Conservation (phyloP, 148 eudicot genomes). For the Salicornia ramosissima region DNA sequence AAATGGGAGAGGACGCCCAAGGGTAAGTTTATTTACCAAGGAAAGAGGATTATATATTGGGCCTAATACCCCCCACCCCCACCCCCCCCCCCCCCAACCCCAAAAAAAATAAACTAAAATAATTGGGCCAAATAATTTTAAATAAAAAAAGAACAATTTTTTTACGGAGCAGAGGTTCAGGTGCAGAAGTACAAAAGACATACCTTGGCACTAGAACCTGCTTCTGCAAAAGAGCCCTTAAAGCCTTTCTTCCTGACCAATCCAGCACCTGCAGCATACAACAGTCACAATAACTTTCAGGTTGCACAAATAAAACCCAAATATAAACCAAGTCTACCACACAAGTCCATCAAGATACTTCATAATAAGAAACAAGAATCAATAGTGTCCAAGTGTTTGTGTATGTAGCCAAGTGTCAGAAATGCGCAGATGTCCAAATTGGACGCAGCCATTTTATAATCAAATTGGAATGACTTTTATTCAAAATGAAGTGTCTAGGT, state of each 20-base stretch:
- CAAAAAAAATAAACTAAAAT: too few species aligned
- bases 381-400: too few species aligned
- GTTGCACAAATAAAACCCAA: not conserved
- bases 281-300: conserved; percentile 1
- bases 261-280: conserved; percentile 59
- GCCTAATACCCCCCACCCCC: too few species aligned
- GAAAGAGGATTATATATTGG: not conserved
- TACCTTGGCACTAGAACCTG: conserved; percentile 85
- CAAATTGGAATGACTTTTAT: too few species aligned
- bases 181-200: conserved; percentile 1
- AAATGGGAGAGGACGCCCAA: not conserved
- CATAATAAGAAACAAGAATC: too few species aligned
- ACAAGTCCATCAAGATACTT: not conserved
- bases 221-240: conserved; percentile 79
- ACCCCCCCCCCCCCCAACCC: too few species aligned
- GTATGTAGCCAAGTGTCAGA: too few species aligned
- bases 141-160: too few species aligned
- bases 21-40: not conserved
- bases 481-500: too few species aligned
- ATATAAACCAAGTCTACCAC: not conserved
- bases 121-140: too few species aligned
- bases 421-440: too few species aligned
- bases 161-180: not conserved
- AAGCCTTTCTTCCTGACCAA: conserved; percentile 73
- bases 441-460: too few species aligned